Base-by-base conservation (phyloP, 352 stramenopile species). In the Globisporangium parvum region DNA sequence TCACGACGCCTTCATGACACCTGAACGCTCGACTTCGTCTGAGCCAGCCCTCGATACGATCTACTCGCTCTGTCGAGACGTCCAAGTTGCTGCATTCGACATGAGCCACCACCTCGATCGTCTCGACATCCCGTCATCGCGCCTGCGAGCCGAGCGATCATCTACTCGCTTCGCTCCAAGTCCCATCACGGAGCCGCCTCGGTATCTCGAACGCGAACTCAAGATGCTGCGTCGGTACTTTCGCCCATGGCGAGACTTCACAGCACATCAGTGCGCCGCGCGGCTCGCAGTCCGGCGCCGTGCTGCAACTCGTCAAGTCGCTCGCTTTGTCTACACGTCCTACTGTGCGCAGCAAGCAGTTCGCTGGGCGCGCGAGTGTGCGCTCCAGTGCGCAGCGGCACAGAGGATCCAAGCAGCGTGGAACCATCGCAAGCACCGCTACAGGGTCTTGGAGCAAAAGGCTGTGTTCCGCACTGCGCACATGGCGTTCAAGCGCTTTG, bases 151-250 rank as follows among this genome's bases (percentile, higher is more conserved):
- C n/a, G n/a, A n/a, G n/a, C 31, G 5, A 20, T 15, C 14, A n/a
- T n/a, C 39, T 14, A n/a, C 14, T 8, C 39, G 14, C 18, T 10
- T 11, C 9, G 5, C 41, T 15, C 41, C 20, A 23, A 9, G 20
- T 24, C 18, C 12, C 6, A 20, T 26, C n/a, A 18, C 20, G 17
- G 56, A 62, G 20, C 31, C 49, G 1, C 66, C 66, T 1, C 62
- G 65, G 24, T 90, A 73, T 51, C 47, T 88, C 46, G 73, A 90
- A 53, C 63, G 73, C 10, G 80, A 90, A 41, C 59, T 90, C 46
- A 90, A 90, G 54, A 75, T 81, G 60, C 59, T 90, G 28, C 75
- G 77, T 14, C 75, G 80, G 6, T 84, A 72, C 47, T 75, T 87
- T 17, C 53, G 57, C 1, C 57, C 49, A 2, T 90, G 80, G 80